These are phyloP conservation scores for Pecoramyces ruminantium DNA, from an alignment of 192 early-diverging fungal genomes.

Conservation along the genomic window DNA sequence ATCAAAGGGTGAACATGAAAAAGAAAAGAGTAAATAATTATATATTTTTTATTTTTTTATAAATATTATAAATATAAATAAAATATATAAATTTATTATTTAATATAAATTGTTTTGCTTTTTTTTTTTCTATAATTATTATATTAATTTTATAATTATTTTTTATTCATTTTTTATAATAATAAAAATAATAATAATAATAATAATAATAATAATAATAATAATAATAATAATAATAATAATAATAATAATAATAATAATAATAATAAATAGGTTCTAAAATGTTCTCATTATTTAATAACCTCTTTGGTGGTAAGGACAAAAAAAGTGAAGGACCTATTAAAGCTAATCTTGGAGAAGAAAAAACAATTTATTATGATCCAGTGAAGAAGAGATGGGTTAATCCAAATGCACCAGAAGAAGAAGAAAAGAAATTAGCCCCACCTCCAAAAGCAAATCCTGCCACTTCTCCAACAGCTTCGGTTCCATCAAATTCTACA, in stretches of 20 bases:
- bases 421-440: conserved; percentile 24
- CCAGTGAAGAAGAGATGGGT: conserved; percentile 75
- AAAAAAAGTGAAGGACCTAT: conserved; percentile 15
- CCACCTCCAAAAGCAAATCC: conserved; percentile 14
- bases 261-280: neutral
- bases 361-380: conserved; percentile 74
- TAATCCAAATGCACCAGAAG: conserved; percentile 14
- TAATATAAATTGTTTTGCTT: too few species aligned
- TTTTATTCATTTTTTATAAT: too few species aligned
- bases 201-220: too few species aligned
- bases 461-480: conserved; percentile 13
- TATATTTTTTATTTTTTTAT: too few species aligned
- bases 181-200: too few species aligned
- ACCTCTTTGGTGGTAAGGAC: conserved; percentile 13
- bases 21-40: conserved; percentile 1
- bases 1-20: neutral
- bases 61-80: too few species aligned
- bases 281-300: conserved; percentile 15
- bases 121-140: too few species aligned
- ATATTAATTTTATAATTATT: too few species aligned
- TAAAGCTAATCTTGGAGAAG: conserved; percentile 77
- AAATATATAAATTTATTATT: too few species aligned
- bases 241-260: too few species aligned
- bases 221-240: too few species aligned
- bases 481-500: neutral